phyloP scores from a whole-genome alignment of 164 flowering plant genomes.

The Hamamelis virginiana region DNA sequence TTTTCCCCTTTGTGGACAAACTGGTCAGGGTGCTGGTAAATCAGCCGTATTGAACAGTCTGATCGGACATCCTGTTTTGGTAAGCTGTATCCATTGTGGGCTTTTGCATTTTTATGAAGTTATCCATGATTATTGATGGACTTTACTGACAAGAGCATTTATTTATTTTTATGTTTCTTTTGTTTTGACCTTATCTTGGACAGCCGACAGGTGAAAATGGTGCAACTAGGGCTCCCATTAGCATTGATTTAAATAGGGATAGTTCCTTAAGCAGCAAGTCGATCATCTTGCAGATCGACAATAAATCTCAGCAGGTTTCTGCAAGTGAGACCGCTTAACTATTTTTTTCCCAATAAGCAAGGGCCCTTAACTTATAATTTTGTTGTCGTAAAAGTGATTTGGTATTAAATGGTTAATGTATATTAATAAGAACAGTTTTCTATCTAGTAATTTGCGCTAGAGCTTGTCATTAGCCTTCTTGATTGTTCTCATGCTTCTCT shows the following conservation, averaged over 20 bases:
- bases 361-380: background rate
- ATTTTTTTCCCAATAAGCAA: no score
- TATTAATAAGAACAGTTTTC: background rate
- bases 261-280: conserved; percentile 69
- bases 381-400: background rate
- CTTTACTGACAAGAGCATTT: background rate
- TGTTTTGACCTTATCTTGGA: background rate
- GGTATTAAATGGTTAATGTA: background rate
- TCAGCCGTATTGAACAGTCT: conserved; percentile 79
- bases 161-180: background rate
- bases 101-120: background rate
- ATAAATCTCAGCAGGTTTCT: conserved; percentile 88
- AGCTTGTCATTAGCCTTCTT: background rate
- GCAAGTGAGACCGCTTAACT: conserved; percentile 54
- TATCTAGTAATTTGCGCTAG: background rate
- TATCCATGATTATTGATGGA: background rate
- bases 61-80: conserved; percentile 80
- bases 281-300: conserved; percentile 81
- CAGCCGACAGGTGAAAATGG: conserved; percentile 99
- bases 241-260: conserved; percentile 74
- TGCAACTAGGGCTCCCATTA: conserved; percentile 94
- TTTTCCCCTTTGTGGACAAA: conserved; percentile 3
- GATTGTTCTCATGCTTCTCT: background rate
- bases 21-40: conserved; percentile 75
- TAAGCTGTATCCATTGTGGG: conserved; percentile 23